Conservation (phyloP, 805 yeast genomes). For the Zygosaccharomyces rouxii region DNA sequence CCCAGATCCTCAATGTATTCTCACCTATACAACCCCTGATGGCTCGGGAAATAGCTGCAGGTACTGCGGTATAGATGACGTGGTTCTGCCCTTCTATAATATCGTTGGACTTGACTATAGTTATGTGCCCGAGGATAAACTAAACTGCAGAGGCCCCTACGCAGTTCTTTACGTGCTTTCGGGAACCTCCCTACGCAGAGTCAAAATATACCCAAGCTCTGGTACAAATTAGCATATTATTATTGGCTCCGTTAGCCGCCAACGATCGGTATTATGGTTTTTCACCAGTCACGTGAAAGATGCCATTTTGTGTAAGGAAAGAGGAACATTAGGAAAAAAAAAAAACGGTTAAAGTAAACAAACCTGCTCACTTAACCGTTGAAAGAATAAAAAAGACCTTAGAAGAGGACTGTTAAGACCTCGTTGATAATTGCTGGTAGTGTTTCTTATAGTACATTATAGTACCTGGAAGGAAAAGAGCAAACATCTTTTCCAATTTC, state of each 20-base stretch:
- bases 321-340: neutral
- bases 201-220: conserved; percentile 2
- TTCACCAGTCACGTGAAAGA: neutral
- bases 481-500: neutral
- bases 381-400: neutral
- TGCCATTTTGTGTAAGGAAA: conserved; percentile 2
- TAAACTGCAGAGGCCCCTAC: conserved; percentile 9
- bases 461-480: neutral
- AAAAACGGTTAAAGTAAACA: conserved; percentile 1
- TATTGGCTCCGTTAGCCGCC: neutral
- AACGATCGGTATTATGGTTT: neutral
- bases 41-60: neutral
- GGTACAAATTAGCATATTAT: neutral
- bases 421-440: neutral
- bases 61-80: conserved; percentile 20
- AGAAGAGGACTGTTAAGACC: neutral
- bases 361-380: neutral
- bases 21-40: neutral
- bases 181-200: conserved; percentile 1
- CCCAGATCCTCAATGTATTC: conserved; percentile 1
- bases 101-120: conserved; percentile 24
- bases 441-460: neutral
- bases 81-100: conserved; percentile 18
- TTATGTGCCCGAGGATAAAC: conserved; percentile 15
- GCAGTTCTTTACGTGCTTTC: conserved; percentile 18